Conservation (phyloP, 106 monocot species). For the Dioscorea alata region DNA sequence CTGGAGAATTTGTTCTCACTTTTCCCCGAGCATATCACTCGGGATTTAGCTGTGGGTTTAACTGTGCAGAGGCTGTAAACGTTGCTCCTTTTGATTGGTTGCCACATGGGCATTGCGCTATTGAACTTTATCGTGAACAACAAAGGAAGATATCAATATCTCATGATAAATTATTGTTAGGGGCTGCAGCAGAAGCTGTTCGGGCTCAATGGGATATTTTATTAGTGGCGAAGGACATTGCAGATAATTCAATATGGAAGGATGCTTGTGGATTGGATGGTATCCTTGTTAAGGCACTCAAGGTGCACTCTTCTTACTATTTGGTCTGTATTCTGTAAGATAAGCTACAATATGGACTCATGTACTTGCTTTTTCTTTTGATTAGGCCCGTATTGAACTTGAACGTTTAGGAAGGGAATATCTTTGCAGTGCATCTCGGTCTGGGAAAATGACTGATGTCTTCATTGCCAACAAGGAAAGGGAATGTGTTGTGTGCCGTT, state of each 20-base stretch:
- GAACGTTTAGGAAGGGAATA: conserved; percentile 47
- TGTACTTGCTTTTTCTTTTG: background rate
- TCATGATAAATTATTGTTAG: conserved; percentile 78
- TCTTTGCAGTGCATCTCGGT: conserved; percentile 35
- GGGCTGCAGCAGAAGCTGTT: conserved; percentile 83
- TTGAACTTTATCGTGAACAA: conserved; percentile 78
- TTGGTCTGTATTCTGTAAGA: background rate
- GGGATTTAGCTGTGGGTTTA: conserved; percentile 87
- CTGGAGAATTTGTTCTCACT: conserved; percentile 88
- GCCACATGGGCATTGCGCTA: conserved; percentile 81
- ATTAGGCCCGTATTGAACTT: conserved; percentile 53
- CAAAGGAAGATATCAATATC: conserved; percentile 67
- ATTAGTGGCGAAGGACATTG: conserved; percentile 37
- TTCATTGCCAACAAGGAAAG: conserved; percentile 70
- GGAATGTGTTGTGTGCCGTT: conserved; percentile 78
- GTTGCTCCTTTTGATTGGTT: conserved; percentile 92
- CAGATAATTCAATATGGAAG: conserved; percentile 62
- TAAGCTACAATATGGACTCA: background rate
- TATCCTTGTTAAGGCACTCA: conserved; percentile 48
- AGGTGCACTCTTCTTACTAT: conserved; percentile 21
- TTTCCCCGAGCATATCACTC: conserved; percentile 88
- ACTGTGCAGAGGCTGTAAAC: conserved; percentile 90
- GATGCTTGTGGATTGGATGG: conserved; percentile 40
- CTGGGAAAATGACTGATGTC: conserved; percentile 64
- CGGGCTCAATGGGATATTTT: conserved; percentile 69